Conservation (phyloP, 2,329 filamentous ascomycete species). For the Coleophoma cylindrospora region DNA sequence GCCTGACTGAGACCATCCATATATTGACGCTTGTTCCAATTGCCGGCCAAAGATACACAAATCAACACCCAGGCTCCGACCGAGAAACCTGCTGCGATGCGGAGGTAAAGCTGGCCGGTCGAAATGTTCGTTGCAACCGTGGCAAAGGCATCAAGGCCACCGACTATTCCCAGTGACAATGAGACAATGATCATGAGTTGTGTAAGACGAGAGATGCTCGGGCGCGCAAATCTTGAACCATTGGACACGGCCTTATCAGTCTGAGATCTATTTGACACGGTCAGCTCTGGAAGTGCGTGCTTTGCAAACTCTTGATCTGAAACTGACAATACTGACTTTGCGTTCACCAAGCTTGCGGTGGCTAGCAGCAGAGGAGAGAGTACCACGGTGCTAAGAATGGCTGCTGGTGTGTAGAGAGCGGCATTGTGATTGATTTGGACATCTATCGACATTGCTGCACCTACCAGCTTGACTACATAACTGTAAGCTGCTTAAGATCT, state of each 20-base stretch:
- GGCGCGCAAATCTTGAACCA: background rate
- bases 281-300: background rate
- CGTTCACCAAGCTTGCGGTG: background rate
- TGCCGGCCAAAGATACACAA: background rate
- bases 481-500: background rate
- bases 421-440: conserved; percentile 6
- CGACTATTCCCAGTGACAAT: background rate
- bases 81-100: background rate
- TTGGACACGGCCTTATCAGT: background rate
- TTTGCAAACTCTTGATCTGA: background rate
- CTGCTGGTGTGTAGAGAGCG: background rate
- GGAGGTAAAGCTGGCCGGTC: background rate
- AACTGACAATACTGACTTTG: background rate
- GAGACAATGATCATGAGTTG: background rate
- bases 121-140: background rate
- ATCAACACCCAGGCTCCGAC: background rate
- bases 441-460: conserved; percentile 19
- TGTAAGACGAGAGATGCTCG: background rate
- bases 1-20: background rate
- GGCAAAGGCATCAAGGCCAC: background rate
- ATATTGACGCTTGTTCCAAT: background rate
- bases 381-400: conserved; percentile 3
- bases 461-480: conserved; percentile 8
- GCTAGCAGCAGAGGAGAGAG: conserved; percentile 3
- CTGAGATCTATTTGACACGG: background rate